Percentiles rank a stretch among this genome's conserved stretches.
Evolutionary conservation across 257 asterid species (phyloP).

Genomic region (Handroanthus guayacan): DNA sequence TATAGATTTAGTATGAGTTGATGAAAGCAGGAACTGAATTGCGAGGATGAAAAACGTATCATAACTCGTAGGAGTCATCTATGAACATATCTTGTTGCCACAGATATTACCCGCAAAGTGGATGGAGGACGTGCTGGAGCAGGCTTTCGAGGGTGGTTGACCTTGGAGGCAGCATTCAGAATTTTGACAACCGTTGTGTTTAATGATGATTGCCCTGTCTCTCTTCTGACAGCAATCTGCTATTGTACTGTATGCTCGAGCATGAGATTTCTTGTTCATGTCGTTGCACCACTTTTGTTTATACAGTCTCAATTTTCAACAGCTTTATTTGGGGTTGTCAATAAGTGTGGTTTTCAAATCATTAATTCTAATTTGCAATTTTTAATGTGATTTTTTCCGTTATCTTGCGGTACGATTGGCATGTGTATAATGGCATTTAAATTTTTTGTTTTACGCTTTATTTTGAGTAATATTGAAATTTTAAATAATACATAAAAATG

Average conservation of each 20-base stretch:
- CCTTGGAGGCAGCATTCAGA: slow-evolving; percentile 84
- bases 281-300: neutral
- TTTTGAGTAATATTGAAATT: too few species aligned
- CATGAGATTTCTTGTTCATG: neutral
- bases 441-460: too few species aligned
- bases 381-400: too few species aligned
- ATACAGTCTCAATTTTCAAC: too few species aligned
- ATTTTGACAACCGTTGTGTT: slow-evolving; percentile 51
- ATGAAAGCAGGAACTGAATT: neutral
- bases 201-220: neutral
- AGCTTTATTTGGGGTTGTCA: too few species aligned
- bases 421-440: too few species aligned
- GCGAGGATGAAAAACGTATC: neutral
- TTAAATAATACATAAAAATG: too few species aligned
- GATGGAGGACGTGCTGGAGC: slow-evolving; percentile 97
- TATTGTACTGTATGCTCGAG: neutral
- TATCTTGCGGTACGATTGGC: too few species aligned
- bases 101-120: slow-evolving; percentile 86
- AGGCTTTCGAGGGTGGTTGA: slow-evolving; percentile 97
- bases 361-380: too few species aligned
- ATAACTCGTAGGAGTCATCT: neutral
- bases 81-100: slow-evolving; percentile 26
- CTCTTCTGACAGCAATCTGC: neutral
- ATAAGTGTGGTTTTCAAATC: too few species aligned
- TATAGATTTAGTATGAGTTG: neutral